These are phyloP conservation scores for Selaginella moellendorffii DNA, from an alignment of 75 land plant species.

Conservation along the genomic window DNA sequence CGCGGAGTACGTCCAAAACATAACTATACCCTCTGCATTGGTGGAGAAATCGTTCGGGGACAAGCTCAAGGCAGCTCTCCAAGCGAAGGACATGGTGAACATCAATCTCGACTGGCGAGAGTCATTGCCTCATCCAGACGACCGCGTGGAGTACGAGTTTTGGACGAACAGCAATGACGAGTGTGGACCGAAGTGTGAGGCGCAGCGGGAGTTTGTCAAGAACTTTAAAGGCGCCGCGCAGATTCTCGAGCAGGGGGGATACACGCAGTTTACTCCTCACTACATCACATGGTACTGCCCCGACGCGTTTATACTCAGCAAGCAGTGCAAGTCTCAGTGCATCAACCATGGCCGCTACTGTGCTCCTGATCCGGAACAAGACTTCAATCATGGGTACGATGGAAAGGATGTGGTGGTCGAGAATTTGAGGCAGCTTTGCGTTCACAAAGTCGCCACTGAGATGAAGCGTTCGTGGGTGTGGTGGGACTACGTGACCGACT, in stretches of 20 bases:
- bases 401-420: constrained; percentile 82
- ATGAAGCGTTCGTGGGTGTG: constrained; percentile 62
- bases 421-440: constrained; percentile 71
- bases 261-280: constrained; percentile 78
- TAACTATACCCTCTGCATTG: constrained; percentile 44
- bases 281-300: constrained; percentile 95
- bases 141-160: constrained; percentile 80
- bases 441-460: constrained; percentile 62
- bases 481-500: constrained; percentile 96
- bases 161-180: constrained; percentile 94
- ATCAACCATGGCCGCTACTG: constrained; percentile 88
- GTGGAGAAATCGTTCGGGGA: constrained; percentile 46
- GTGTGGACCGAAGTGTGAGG: constrained; percentile 79
- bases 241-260: constrained; percentile 54
- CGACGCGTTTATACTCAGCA: constrained; percentile 50
- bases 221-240: constrained; percentile 83
- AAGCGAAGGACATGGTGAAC: constrained; percentile 51
- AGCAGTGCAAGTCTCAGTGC: constrained; percentile 88
- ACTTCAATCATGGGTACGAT: constrained; percentile 68
- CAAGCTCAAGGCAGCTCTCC: constrained; percentile 44
- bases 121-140: constrained; percentile 91
- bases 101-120: constrained; percentile 85
- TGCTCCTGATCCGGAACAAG: constrained; percentile 89
- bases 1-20: constrained; percentile 26
- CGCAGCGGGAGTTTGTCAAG: constrained; percentile 58